phyloP scores from a whole-genome alignment of 78 protist species.

The Dictyostelium purpureum region DNA sequence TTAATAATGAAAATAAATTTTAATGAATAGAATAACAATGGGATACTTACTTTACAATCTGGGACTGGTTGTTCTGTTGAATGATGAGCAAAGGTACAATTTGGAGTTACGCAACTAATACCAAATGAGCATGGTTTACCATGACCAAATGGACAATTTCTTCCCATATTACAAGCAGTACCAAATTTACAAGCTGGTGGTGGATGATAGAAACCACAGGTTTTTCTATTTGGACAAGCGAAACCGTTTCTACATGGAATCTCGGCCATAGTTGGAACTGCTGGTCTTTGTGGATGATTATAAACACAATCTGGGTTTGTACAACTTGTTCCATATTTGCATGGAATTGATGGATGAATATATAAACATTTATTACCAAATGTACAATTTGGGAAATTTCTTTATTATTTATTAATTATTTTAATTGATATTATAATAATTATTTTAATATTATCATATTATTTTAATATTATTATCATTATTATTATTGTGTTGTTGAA shows the following conservation, averaged over 20 bases:
- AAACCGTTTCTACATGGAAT: slow-evolving; percentile 64
- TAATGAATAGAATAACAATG: neutral
- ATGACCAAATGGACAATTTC: slow-evolving; percentile 44
- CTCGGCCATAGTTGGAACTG: neutral
- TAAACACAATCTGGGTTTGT: slow-evolving; percentile 53
- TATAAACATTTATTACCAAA: slow-evolving; percentile 79
- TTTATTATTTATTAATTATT: neutral
- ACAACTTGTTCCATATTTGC: slow-evolving; percentile 72
- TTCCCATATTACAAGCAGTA: slow-evolving; percentile 1
- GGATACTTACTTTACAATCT: slow-evolving; percentile 52
- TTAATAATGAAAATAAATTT: neutral
- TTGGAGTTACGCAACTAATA: slow-evolving; percentile 31
- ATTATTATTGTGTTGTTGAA: neutral
- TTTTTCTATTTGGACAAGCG: slow-evolving; percentile 59
- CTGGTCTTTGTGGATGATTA: slow-evolving; percentile 63
- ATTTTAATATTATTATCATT: neutral
- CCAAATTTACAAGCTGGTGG: slow-evolving; percentile 63
- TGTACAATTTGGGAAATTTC: slow-evolving; percentile 74
- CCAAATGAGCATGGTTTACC: slow-evolving; percentile 72
- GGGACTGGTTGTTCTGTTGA: neutral
- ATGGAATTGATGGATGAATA: slow-evolving; percentile 81
- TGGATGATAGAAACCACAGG: slow-evolving; percentile 57
- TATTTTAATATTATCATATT: neutral
- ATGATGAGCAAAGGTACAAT: slow-evolving; percentile 53
- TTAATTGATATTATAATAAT: neutral